These are phyloP conservation scores for Suillus bovinus DNA, from an alignment of 768 basidiomycete species.

Conservation along the genomic window DNA sequence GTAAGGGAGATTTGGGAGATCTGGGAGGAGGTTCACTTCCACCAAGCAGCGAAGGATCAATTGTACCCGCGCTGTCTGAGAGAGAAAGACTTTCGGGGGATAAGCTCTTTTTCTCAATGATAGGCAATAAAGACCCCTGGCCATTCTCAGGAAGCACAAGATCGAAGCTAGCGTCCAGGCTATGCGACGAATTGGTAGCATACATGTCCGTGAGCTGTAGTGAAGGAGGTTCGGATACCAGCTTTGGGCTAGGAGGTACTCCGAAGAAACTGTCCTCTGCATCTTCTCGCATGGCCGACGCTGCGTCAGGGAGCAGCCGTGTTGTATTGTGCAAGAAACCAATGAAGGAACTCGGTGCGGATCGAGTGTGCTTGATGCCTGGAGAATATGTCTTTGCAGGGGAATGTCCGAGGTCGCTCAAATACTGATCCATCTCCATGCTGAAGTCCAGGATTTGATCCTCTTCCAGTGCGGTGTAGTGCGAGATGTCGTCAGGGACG, in stretches of 20 bases:
- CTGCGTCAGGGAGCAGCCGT: constrained; percentile 11
- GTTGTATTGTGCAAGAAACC: constrained; percentile 12
- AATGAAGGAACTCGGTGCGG: constrained; percentile 12
- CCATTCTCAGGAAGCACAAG: constrained; percentile 16
- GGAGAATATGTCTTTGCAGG: constrained; percentile 15
- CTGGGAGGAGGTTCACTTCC: constrained; percentile 10
- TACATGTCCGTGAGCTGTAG: not conserved
- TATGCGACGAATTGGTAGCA: constrained; percentile 3
- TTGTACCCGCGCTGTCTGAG: constrained; percentile 18
- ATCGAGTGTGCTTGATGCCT: constrained; percentile 7
- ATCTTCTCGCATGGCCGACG: constrained; percentile 8
- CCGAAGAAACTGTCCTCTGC: constrained; percentile 26
- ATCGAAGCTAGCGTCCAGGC: not conserved
- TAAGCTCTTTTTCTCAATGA: not conserved
- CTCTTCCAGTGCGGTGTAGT: not conserved
- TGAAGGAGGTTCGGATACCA: constrained; percentile 1
- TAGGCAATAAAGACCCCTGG: not conserved
- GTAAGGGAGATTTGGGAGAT: too few species aligned
- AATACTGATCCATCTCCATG: constrained; percentile 27
- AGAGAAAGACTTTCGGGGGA: not conserved
- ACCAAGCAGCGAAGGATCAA: constrained; percentile 33
- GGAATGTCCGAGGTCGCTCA: constrained; percentile 27
- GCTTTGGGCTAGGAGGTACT: constrained; percentile 27
- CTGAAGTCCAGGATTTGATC: constrained; percentile 14
- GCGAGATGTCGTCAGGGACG: not conserved